phyloP scores from a whole-genome alignment of 2,329 filamentous ascomycete genomes.

The Rachicladosporium sp. region DNA sequence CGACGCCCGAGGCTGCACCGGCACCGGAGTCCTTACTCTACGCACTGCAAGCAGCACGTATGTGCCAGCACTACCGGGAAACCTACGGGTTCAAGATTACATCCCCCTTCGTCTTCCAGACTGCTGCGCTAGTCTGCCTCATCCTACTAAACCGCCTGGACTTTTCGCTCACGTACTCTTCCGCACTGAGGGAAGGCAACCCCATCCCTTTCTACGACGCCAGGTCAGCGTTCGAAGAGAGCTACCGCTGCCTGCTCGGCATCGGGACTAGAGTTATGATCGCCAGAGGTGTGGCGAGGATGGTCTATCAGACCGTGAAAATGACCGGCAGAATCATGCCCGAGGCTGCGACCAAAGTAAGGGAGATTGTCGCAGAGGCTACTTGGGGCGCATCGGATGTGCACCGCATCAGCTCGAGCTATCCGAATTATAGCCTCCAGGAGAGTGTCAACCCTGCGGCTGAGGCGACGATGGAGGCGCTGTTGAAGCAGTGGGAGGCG shows the following conservation, averaged over 20 bases:
- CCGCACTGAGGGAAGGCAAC: not conserved
- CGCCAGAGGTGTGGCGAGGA: not conserved
- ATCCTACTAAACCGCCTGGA: not conserved
- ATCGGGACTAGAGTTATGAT: constrained; percentile 3
- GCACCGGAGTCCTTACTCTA: not conserved
- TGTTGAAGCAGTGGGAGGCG: constrained; percentile 1
- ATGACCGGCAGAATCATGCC: not conserved
- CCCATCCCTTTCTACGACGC: not conserved
- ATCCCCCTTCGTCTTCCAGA: constrained; percentile 1
- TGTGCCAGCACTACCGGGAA: not conserved
- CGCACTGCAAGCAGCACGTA: not conserved
- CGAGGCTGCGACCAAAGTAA: not conserved
- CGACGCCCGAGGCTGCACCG: not conserved
- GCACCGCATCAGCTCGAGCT: not conserved
- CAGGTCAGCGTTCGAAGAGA: not conserved
- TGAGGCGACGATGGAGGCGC: not conserved
- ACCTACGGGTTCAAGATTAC: constrained; percentile 1
- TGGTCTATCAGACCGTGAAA: constrained; percentile 1
- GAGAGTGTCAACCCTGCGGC: not conserved
- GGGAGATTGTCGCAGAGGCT: not conserved
- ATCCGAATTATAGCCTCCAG: not conserved
- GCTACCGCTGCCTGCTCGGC: constrained; percentile 1
- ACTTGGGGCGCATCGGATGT: not conserved
- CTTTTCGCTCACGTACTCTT: not conserved
- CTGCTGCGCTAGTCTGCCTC: not conserved